phyloP scores from a whole-genome alignment of 2,329 filamentous ascomycete species.

The Alternaria ethzedia region DNA sequence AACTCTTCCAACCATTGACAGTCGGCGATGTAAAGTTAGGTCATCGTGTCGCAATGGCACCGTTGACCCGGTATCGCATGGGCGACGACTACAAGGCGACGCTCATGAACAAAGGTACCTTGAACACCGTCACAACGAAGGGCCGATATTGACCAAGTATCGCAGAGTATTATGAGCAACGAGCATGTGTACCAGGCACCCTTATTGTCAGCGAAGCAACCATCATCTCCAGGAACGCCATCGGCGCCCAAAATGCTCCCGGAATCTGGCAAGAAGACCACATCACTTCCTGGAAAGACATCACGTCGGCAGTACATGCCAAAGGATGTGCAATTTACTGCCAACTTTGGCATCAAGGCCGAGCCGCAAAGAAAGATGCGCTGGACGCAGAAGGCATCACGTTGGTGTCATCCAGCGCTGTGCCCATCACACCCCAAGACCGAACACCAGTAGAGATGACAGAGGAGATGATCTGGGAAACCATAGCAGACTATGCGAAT shows the following conservation, averaged over 20 bases:
- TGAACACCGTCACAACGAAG: not conserved
- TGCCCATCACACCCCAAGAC: conserved; percentile 36
- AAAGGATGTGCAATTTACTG: conserved; percentile 64
- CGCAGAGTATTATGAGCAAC: conserved; percentile 59
- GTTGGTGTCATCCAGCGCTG: conserved; percentile 38
- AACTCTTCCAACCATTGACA: conserved; percentile 44
- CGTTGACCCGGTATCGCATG: conserved; percentile 49
- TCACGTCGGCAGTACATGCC: conserved; percentile 65
- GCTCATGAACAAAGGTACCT: conserved; percentile 14
- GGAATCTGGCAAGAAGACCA: conserved; percentile 60
- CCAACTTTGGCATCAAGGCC: conserved; percentile 67
- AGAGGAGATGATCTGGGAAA: conserved; percentile 43
- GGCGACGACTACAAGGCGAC: conserved; percentile 53
- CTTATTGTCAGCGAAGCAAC: conserved; percentile 65
- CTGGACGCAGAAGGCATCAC: conserved; percentile 34
- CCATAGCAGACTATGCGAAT: conserved; percentile 43
- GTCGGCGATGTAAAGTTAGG: conserved; percentile 36
- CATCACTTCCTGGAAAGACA: conserved; percentile 62
- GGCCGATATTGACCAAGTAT: not conserved
- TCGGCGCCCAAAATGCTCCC: conserved; percentile 57
- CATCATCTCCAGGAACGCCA: conserved; percentile 54
- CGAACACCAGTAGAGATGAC: conserved; percentile 41
- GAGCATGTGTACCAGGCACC: conserved; percentile 58
- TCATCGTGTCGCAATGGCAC: conserved; percentile 44
- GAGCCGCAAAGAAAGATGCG: conserved; percentile 53